A percentile compares a stretch with the other conserved stretches of the same genome.
phyloP scores from a whole-genome alignment of 2,329 filamentous ascomycete species.

The Ophiognomonia clavigignenti-juglandacearum region DNA sequence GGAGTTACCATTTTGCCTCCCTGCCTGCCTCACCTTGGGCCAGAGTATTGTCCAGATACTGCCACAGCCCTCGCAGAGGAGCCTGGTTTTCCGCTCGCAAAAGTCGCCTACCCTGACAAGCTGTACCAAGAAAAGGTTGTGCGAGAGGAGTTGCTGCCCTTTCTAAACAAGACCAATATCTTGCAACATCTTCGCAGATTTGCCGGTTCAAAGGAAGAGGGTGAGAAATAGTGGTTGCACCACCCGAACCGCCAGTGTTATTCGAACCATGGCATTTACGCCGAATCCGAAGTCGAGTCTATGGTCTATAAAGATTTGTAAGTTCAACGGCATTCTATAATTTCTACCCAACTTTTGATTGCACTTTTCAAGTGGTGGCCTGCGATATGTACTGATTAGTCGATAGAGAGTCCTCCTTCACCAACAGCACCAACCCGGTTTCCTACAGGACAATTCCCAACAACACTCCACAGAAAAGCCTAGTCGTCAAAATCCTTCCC shows the following conservation, averaged over 20 bases:
- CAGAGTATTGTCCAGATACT: neutral
- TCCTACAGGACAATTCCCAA: neutral
- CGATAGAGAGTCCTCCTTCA: neutral
- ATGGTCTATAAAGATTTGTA: neutral
- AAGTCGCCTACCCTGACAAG: neutral
- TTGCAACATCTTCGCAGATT: neutral
- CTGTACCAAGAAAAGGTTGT: neutral
- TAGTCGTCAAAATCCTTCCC: neutral
- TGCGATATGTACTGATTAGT: neutral
- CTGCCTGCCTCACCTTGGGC: neutral
- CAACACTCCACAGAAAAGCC: constrained; percentile 1
- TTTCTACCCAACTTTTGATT: neutral
- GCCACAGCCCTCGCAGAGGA: neutral
- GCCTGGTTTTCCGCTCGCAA: too few relatives aligned
- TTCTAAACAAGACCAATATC: neutral
- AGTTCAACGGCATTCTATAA: neutral
- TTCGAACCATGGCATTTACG: neutral
- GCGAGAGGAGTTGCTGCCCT: neutral
- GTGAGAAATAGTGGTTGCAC: neutral
- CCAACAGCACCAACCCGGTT: neutral
- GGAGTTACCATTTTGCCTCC: too few relatives aligned
- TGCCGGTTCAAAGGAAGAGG: too few relatives aligned
- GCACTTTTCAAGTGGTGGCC: too few relatives aligned
- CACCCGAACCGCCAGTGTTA: neutral
- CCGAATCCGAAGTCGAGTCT: neutral